Conservation (phyloP, 805 yeast species). For the Torulaspora delbrueckii region DNA sequence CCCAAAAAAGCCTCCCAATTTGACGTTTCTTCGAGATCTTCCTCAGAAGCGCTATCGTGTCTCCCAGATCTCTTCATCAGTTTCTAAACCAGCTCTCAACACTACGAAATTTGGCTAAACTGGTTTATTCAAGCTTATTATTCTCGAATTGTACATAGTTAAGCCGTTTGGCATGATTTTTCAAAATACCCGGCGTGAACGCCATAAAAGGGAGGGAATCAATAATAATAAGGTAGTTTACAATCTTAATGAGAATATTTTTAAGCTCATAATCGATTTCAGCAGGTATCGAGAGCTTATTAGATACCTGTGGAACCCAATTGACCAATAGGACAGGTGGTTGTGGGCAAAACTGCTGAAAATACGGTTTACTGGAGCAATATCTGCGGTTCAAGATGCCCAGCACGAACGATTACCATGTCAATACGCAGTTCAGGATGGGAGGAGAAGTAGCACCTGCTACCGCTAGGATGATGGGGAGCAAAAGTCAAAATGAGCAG, state of each 20-base stretch:
- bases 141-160: neutral
- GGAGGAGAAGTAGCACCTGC: conserved; percentile 22
- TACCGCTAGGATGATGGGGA: conserved; percentile 35
- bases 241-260: neutral
- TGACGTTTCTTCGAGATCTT: conserved; percentile 11
- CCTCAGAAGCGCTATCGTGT: neutral
- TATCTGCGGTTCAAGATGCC: conserved; percentile 14
- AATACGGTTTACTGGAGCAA: neutral
- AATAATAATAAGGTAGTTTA: neutral
- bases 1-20: conserved; percentile 24
- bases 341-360: neutral
- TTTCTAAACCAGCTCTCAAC: neutral
- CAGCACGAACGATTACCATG: conserved; percentile 27
- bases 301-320: neutral
- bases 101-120: neutral
- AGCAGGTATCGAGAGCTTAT: neutral
- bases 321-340: conserved; percentile 1
- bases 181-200: conserved; percentile 1
- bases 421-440: conserved; percentile 30
- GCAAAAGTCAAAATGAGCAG: conserved; percentile 13
- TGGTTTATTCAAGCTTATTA: neutral
- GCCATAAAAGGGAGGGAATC: conserved; percentile 3
- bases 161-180: neutral
- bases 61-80: neutral
- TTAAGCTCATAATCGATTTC: neutral